These are phyloP conservation scores for Pleomassaria siparia DNA, from an alignment of 2,329 filamentous ascomycete species.

Conservation along the genomic window DNA sequence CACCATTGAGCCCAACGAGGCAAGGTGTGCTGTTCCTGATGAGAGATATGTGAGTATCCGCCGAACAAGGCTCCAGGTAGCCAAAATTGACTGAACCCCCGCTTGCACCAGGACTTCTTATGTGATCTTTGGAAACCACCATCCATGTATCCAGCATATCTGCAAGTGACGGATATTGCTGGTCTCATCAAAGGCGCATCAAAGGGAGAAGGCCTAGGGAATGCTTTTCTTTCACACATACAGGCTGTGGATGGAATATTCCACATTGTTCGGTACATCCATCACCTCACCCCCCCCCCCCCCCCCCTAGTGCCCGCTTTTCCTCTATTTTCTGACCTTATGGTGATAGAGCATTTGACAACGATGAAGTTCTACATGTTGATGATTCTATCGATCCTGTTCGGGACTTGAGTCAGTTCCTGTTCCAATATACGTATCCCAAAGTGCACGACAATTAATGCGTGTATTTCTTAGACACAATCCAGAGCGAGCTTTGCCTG, in stretches of 20 bases:
- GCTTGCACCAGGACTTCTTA: conserved; percentile 49
- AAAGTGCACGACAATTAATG: not conserved
- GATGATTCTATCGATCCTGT: conserved; percentile 52
- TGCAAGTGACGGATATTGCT: conserved; percentile 52
- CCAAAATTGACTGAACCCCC: not conserved
- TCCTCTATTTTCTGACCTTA: not conserved
- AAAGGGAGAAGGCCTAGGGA: conserved; percentile 49
- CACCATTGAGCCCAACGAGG: conserved; percentile 52
- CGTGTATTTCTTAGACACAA: conserved; percentile 24
- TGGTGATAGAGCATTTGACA: conserved; percentile 47
- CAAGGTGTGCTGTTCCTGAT: conserved; percentile 50
- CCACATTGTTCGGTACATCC: conserved; percentile 41
- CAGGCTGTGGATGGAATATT: conserved; percentile 52
- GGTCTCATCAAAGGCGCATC: conserved; percentile 51
- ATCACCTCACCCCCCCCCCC: not conserved
- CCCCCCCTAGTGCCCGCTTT: not conserved
- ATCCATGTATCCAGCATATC: conserved; percentile 49
- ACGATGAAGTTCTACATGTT: conserved; percentile 51
- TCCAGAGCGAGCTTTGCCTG: conserved; percentile 35
- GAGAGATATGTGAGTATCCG: conserved; percentile 45
- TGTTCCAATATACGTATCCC: not conserved
- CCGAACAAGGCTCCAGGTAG: not conserved
- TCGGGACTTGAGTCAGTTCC: conserved; percentile 37
- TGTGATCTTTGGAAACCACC: conserved; percentile 52
- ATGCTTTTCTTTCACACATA: conserved; percentile 51